A percentile compares a stretch with the other conserved stretches of the same genome.
These are phyloP conservation scores for Aspergillus brunneoviolaceus DNA, from an alignment of 2,329 filamentous ascomycete species.

Conservation along the genomic window DNA sequence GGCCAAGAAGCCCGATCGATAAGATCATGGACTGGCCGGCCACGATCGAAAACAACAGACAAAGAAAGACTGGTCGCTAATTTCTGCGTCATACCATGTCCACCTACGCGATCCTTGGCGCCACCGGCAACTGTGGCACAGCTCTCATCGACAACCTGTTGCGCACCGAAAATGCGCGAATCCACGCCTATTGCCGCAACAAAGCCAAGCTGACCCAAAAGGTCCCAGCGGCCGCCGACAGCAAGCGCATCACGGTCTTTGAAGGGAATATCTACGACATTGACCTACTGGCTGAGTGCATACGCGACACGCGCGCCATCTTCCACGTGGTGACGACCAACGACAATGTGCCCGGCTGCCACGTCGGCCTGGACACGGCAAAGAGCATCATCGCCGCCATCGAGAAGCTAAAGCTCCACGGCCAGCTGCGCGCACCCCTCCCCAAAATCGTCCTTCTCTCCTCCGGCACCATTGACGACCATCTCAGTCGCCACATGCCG, in stretches of 20 bases:
- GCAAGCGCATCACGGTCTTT: slow-evolving; percentile 41
- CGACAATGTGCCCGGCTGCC: slow-evolving; percentile 47
- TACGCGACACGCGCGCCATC: slow-evolving; percentile 37
- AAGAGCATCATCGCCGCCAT: slow-evolving; percentile 39
- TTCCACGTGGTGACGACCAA: slow-evolving; percentile 46
- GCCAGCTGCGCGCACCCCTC: slow-evolving; percentile 10
- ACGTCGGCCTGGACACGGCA: slow-evolving; percentile 40
- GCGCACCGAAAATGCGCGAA: slow-evolving; percentile 23
- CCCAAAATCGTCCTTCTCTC: slow-evolving; percentile 48
- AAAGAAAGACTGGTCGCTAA: no score
- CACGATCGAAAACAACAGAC: no score
- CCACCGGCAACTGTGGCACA: slow-evolving; percentile 48
- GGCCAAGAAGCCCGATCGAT: no score
- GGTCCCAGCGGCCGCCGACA: slow-evolving; percentile 34
- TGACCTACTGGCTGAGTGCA: slow-evolving; percentile 38
- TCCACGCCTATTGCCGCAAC: slow-evolving; percentile 50
- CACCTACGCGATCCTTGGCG: slow-evolving; percentile 44
- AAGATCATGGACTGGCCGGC: no score
- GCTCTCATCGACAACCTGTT: slow-evolving; percentile 45
- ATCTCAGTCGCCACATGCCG: slow-evolving; percentile 25
- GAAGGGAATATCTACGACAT: slow-evolving; percentile 45
- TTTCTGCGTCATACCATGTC: background rate
- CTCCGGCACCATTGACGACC: slow-evolving; percentile 45
- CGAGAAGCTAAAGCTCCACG: slow-evolving; percentile 22
- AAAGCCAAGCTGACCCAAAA: slow-evolving; percentile 38